These are phyloP conservation scores for Eragrostis tef DNA, from an alignment of 202 grass and related monocot genomes.

Conservation along the genomic window DNA sequence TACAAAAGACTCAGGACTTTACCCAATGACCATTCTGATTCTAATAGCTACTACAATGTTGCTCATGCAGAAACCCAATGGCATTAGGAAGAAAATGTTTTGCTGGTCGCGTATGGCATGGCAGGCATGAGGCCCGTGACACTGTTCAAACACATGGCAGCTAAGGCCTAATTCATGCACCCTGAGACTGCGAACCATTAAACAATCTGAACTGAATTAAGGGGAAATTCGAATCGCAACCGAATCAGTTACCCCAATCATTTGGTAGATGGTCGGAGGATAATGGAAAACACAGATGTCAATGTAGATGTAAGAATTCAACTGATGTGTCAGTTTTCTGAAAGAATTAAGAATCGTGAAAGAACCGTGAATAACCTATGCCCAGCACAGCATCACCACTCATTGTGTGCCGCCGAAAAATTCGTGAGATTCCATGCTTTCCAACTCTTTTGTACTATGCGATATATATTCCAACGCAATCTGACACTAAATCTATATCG, in stretches of 20 bases:
- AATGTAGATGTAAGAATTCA: not conserved
- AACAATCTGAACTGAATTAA: constrained; percentile 14
- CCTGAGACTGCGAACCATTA: constrained; percentile 10
- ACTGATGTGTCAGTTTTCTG: constrained; percentile 30
- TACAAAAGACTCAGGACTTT: not conserved
- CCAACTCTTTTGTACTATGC: constrained; percentile 3
- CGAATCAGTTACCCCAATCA: constrained; percentile 12
- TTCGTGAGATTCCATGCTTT: constrained; percentile 38
- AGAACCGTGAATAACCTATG: not conserved
- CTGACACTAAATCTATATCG: not conserved
- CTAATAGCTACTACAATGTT: constrained; percentile 30
- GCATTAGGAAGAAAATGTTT: constrained; percentile 32
- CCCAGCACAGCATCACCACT: not conserved
- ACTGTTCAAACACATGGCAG: constrained; percentile 58
- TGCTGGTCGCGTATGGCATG: constrained; percentile 20
- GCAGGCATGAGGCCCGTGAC: constrained; percentile 20
- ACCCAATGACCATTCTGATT: constrained; percentile 28
- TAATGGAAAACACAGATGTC: constrained; percentile 30
- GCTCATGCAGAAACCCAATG: constrained; percentile 33
- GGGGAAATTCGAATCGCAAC: constrained; percentile 6
- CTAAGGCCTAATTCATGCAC: constrained; percentile 23
- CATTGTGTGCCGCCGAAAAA: constrained; percentile 21
- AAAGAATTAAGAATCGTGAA: not conserved
- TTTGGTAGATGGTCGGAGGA: constrained; percentile 18
- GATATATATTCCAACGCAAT: not conserved